Base-by-base conservation (phyloP, 257 asterid genomes). In the Verbena officinalis region DNA sequence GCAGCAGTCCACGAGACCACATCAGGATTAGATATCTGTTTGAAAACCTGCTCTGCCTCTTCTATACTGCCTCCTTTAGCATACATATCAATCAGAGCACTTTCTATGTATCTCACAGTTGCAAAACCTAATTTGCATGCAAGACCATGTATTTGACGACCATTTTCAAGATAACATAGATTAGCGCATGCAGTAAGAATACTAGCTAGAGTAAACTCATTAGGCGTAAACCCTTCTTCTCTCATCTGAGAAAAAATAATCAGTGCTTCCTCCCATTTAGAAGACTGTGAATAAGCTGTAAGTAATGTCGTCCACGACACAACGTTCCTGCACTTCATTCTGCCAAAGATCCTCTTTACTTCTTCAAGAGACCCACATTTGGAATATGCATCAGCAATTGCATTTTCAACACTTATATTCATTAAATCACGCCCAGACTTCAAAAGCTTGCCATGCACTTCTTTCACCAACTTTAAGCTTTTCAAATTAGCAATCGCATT, bases 21-120 rank as follows among this genome's bases (percentile, higher is more conserved):
- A 72, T 84, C 86, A 9, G 81, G 82, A 36, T 55, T 48, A 16
- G 79, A 46, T 15, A 84, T 71, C 59, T 36, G 59, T 64, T 64
- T 54, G 55, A 79, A 84, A 68, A 75, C 69, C 49, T 62, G 70
- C 49, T 80, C 73, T 11, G 88, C 84, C 40, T 77, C 81, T n/a
- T 15, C 36, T 68, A 84, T 64, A 54, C 74, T 56, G 55, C 91
- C 86, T 60, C 81, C 81, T 48, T 82, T 79, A 17, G 84, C 83
- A 73, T 84, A 84, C 84, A 84, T 81, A 75, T 81, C 84, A 36
- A 84, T 62, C 24, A 81, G 65, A 42, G 87, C 73, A 77, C 85
- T 75, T 65, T 69, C 82, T 24, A 71, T 20, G 40, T 64, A 81
- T 62, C 60, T 78, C 10, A 78, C 80, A 31, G 64, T 58, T 40